These are phyloP conservation scores for Paracamarosporium sp. DNA, from an alignment of 2,329 filamentous ascomycete genomes.

Conservation along the genomic window DNA sequence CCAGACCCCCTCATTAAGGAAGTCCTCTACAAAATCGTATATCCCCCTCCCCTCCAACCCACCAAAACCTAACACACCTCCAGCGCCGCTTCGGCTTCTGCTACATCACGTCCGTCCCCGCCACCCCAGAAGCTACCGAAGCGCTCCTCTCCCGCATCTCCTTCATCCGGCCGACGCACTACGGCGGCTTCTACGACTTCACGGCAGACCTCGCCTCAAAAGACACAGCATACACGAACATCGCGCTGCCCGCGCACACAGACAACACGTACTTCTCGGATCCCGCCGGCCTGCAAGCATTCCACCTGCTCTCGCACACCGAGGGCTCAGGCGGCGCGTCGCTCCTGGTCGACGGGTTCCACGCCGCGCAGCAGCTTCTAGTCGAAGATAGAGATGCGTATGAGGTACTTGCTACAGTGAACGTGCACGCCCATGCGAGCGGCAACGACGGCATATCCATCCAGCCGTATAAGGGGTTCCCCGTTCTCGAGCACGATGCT, in stretches of 20 bases:
- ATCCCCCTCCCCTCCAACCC: not conserved
- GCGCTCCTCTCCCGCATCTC: conserved; percentile 80
- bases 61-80: conserved; percentile 1
- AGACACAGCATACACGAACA: conserved; percentile 89
- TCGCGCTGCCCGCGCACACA: conserved; percentile 83
- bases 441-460: conserved; percentile 87
- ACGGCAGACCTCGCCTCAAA: conserved; percentile 85
- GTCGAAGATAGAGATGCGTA: conserved; percentile 64
- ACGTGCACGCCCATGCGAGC: conserved; percentile 80
- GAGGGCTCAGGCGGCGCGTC: conserved; percentile 74
- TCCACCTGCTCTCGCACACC: conserved; percentile 87
- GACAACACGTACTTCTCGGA: conserved; percentile 97
- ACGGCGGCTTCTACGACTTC: conserved; percentile 87
- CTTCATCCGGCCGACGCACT: conserved; percentile 89
- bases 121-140: conserved; percentile 72
- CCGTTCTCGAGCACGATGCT: conserved; percentile 71
- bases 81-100: conserved; percentile 76
- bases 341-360: conserved; percentile 85
- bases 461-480: conserved; percentile 71
- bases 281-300: conserved; percentile 87
- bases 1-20: conserved; percentile 53
- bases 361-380: conserved; percentile 68
- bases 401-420: conserved; percentile 60
- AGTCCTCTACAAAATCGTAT: conserved; percentile 68
- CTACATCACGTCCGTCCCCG: conserved; percentile 74